These are phyloP conservation scores for Stereocaulon alpinum DNA, from an alignment of 495 filamentous ascomycete genomes.

Conservation along the genomic window DNA sequence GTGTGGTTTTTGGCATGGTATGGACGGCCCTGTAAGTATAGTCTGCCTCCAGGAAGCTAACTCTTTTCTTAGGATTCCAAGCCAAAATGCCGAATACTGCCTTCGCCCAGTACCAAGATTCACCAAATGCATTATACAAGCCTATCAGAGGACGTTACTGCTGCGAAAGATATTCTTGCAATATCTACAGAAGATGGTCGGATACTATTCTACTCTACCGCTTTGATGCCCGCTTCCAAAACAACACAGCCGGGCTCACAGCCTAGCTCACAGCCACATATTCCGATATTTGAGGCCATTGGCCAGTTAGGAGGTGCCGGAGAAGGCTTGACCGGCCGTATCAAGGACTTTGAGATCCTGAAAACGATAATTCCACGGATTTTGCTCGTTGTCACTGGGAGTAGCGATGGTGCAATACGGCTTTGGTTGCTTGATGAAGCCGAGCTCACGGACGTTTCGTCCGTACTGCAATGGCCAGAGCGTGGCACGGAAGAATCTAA, in stretches of 20 bases:
- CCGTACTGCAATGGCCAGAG: background rate
- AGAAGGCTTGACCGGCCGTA: conserved; percentile 52
- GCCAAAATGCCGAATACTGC: conserved; percentile 59
- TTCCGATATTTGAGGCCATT: conserved; percentile 46
- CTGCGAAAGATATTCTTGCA: conserved; percentile 47
- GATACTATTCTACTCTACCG: conserved; percentile 73
- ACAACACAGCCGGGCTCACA: background rate
- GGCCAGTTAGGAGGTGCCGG: conserved; percentile 69
- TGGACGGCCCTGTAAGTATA: conserved; percentile 30
- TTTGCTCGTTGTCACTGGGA: conserved; percentile 58
- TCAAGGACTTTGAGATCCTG: conserved; percentile 81
- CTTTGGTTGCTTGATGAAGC: conserved; percentile 52
- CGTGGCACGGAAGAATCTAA: conserved; percentile 6
- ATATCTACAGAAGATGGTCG: conserved; percentile 90
- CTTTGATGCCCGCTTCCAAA: conserved; percentile 25
- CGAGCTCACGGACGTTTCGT: conserved; percentile 23
- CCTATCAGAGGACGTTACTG: conserved; percentile 33
- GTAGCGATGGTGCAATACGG: conserved; percentile 72
- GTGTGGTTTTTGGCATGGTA: conserved; percentile 66
- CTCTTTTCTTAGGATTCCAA: conserved; percentile 50
- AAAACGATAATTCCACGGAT: conserved; percentile 31
- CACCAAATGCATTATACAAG: conserved; percentile 68
- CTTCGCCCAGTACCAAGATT: conserved; percentile 63
- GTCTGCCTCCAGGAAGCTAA: background rate
- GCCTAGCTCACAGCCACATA: conserved; percentile 22